phyloP scores from a whole-genome alignment of 108 stramenopile species.

The Discostella stelligeroides region DNA sequence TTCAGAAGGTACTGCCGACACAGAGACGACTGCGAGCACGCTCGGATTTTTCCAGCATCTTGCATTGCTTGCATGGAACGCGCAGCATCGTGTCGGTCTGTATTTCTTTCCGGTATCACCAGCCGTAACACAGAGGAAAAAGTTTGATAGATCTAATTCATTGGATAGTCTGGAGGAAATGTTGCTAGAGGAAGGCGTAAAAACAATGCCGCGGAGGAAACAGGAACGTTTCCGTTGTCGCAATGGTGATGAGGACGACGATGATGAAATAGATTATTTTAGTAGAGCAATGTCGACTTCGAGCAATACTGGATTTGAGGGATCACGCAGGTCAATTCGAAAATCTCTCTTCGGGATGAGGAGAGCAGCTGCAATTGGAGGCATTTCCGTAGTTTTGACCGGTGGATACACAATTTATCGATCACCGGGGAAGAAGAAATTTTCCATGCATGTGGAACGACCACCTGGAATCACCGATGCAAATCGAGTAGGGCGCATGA shows the following conservation, averaged over 20 bases:
- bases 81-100: conserved; percentile 28
- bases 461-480: not conserved
- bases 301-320: conserved; percentile 13
- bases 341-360: not conserved
- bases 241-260: conserved; percentile 5
- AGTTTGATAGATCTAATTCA: conserved; percentile 43
- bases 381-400: conserved; percentile 12
- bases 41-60: conserved; percentile 10
- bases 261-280: conserved; percentile 46
- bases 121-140: conserved; percentile 30
- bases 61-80: conserved; percentile 19
- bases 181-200: conserved; percentile 37
- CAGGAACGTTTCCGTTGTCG: not conserved
- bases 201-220: conserved; percentile 7
- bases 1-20: conserved; percentile 1
- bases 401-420: conserved; percentile 19
- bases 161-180: conserved; percentile 34
- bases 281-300: conserved; percentile 38
- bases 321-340: not conserved
- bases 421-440: not conserved
- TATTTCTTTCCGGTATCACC: conserved; percentile 37
- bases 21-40: conserved; percentile 24
- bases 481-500: not conserved
- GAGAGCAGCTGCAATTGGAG: conserved; percentile 1
- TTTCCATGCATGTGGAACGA: no score